Conservation (phyloP, 176 grass and related monocot genomes). For the Oryza brachyantha region DNA sequence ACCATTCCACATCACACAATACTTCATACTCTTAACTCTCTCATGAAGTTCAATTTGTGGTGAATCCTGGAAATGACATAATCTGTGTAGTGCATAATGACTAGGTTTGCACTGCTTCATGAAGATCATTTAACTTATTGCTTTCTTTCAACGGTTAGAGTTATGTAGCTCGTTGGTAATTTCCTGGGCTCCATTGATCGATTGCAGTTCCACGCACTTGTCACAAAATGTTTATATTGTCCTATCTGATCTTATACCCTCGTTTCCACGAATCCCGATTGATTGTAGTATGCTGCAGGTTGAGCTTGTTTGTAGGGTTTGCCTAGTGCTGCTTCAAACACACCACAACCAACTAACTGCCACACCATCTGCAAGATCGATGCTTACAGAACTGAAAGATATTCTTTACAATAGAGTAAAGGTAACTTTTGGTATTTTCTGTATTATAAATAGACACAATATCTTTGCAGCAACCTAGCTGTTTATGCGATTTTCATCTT, state of each 20-base stretch:
- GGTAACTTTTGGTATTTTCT: constrained; percentile 37
- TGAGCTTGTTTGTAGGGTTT: constrained; percentile 85
- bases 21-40: background rate
- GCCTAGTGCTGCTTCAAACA: constrained; percentile 77
- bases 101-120: background rate
- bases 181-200: background rate
- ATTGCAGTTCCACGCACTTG: background rate
- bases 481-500: background rate
- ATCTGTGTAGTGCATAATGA: background rate
- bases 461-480: background rate
- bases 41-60: background rate
- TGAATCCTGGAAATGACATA: background rate
- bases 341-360: constrained; percentile 89
- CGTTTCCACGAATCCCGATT: constrained; percentile 3
- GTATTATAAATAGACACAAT: too few species aligned
- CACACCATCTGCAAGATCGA: constrained; percentile 59
- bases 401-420: constrained; percentile 74
- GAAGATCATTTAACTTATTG: background rate
- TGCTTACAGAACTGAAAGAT: constrained; percentile 59
- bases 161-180: background rate
- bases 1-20: background rate
- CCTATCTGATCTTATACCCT: background rate
- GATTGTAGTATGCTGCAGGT: constrained; percentile 55
- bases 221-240: background rate
- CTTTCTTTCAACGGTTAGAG: background rate